Conservation (phyloP, 208 protist species). For the Trypanosomatidae sp. region DNA sequence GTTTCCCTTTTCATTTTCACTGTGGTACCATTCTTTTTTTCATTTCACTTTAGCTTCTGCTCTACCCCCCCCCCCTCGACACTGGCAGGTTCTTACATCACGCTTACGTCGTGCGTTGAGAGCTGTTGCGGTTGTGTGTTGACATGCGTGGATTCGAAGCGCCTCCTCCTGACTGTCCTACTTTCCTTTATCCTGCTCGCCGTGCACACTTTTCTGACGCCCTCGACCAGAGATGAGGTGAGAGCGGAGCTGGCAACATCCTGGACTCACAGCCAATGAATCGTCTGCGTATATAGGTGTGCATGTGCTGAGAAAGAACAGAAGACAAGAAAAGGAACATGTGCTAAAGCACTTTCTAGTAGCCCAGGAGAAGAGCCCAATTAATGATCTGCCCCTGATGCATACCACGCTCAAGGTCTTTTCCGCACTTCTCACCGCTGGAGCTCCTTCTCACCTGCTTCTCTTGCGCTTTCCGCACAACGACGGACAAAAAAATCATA, state of each 20-base stretch:
- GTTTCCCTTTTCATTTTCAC: constrained; percentile 1
- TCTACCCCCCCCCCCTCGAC: not conserved
- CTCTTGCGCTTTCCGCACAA: not conserved
- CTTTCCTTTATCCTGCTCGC: not conserved
- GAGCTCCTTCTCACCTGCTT: not conserved
- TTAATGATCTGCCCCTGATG: not conserved
- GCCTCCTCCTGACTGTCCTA: not conserved
- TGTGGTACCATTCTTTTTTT: not conserved
- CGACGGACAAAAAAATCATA: too few species aligned
- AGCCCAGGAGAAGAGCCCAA: not conserved
- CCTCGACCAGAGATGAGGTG: not conserved
- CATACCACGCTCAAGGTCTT: not conserved
- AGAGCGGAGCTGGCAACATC: not conserved
- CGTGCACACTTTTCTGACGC: not conserved
- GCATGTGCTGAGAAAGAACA: not conserved
- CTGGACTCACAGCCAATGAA: not conserved
- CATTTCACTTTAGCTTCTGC: not conserved
- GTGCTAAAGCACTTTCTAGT: not conserved
- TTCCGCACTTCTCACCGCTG: too few species aligned
- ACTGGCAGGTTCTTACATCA: not conserved
- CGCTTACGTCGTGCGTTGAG: not conserved
- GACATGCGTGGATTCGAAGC: not conserved
- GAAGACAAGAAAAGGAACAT: not conserved
- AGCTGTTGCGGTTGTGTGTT: not conserved
- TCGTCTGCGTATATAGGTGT: not conserved